These are phyloP conservation scores for Chrysochromulina tobinii DNA, from an alignment of 78 protist species.

Conservation along the genomic window DNA sequence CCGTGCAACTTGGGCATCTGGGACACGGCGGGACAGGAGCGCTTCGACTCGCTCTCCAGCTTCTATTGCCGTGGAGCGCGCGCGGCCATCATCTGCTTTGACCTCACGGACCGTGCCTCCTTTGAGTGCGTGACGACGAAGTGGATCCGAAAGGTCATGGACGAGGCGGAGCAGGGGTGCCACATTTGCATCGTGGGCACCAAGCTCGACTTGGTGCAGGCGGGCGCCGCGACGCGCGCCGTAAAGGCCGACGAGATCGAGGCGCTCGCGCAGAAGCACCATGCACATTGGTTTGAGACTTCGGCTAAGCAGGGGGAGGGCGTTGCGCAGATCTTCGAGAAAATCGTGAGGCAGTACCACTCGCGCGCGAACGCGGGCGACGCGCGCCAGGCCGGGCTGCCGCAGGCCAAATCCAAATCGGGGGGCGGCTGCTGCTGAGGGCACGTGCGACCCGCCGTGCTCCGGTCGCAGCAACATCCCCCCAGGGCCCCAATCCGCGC, in stretches of 20 bases:
- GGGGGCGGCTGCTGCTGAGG: too few species aligned
- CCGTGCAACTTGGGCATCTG: slow-evolving; percentile 13
- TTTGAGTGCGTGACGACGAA: background rate
- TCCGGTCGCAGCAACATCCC: too few species aligned
- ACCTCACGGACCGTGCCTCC: background rate
- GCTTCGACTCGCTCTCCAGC: slow-evolving; percentile 34
- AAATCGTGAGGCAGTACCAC: background rate
- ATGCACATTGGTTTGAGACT: background rate
- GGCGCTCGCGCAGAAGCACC: background rate
- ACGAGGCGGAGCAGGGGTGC: slow-evolving; percentile 25
- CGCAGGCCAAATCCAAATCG: too few species aligned
- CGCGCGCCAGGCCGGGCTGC: too few species aligned
- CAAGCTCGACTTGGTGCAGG: slow-evolving; percentile 21
- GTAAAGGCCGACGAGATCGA: background rate
- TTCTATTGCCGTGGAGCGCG: slow-evolving; percentile 15
- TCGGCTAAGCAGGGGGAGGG: background rate
- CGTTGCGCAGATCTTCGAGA: background rate
- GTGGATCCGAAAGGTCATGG: background rate
- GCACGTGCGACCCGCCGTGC: too few species aligned
- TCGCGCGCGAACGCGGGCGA: too few species aligned
- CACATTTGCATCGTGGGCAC: slow-evolving; percentile 32
- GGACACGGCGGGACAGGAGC: slow-evolving; percentile 46
- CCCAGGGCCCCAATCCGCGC: too few species aligned
- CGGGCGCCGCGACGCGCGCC: background rate
- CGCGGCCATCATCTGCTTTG: slow-evolving; percentile 26